These are phyloP conservation scores for Torulaspora maleeae DNA, from an alignment of 805 yeast species.

Conservation along the genomic window DNA sequence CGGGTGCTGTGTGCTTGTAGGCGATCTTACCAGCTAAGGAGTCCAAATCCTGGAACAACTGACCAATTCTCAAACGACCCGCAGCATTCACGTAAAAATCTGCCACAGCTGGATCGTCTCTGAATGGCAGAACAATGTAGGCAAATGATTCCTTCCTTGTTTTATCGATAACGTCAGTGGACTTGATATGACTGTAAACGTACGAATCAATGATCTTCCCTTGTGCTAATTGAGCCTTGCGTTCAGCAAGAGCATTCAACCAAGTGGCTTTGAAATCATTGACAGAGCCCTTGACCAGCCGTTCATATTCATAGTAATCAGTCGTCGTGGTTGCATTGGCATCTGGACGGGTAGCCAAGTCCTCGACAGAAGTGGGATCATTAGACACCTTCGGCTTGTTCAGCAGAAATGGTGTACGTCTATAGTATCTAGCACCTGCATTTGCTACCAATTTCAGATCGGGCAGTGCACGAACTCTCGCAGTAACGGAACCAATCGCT, in stretches of 20 bases:
- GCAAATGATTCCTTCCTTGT: constrained; percentile 75
- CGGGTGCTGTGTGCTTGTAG: constrained; percentile 88
- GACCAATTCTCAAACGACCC: constrained; percentile 90
- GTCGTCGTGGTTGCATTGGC: constrained; percentile 68
- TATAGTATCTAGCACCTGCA: constrained; percentile 1
- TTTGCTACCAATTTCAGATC: background rate
- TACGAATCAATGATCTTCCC: constrained; percentile 70
- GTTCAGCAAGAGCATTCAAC: constrained; percentile 77
- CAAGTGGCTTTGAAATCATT: constrained; percentile 59
- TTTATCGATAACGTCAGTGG: constrained; percentile 65
- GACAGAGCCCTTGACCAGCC: constrained; percentile 32
- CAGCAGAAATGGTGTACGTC: background rate
- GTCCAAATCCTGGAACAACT: constrained; percentile 88
- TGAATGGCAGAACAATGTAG: constrained; percentile 70
- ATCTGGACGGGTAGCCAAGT: constrained; percentile 44
- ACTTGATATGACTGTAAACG: constrained; percentile 66
- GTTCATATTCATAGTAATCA: constrained; percentile 52
- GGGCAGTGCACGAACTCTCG: background rate
- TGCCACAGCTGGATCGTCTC: constrained; percentile 73
- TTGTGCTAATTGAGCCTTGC: constrained; percentile 62
- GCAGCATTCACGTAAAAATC: constrained; percentile 86
- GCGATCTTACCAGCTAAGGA: constrained; percentile 93
- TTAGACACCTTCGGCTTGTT: constrained; percentile 3
- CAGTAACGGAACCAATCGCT: background rate
- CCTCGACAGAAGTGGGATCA: constrained; percentile 16